Conservation (phyloP, 768 basidiomycete genomes). For the Lactifluus volemus region DNA sequence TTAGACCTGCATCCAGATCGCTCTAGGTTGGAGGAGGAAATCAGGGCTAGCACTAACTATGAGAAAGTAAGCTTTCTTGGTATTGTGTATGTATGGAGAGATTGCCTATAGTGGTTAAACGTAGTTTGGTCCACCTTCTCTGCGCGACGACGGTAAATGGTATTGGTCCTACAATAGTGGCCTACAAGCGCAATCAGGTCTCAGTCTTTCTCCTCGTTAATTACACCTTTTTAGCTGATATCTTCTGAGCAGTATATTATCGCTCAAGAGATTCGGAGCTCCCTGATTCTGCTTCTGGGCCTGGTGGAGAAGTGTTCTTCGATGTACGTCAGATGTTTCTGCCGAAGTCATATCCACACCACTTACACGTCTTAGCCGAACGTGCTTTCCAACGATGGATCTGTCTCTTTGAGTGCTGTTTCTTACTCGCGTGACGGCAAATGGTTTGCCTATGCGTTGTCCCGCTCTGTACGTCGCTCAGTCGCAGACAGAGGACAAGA, state of each 20-base stretch:
- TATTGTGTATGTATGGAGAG: background rate
- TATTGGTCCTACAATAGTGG: slow-evolving; percentile 80
- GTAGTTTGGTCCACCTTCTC: slow-evolving; percentile 54
- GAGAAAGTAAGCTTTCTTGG: slow-evolving; percentile 14
- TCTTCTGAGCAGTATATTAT: slow-evolving; percentile 40
- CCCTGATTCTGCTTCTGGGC: slow-evolving; percentile 40
- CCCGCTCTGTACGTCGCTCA: slow-evolving; percentile 45
- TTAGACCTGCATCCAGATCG: slow-evolving; percentile 58
- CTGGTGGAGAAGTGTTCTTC: slow-evolving; percentile 66
- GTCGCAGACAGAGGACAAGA: background rate
- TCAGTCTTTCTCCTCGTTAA: background rate
- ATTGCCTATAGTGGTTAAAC: slow-evolving; percentile 1
- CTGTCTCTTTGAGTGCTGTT: slow-evolving; percentile 48
- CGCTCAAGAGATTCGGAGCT: slow-evolving; percentile 45
- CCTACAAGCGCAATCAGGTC: slow-evolving; percentile 55
- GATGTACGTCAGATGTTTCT: slow-evolving; percentile 40
- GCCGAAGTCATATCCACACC: background rate
- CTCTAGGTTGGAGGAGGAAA: slow-evolving; percentile 46
- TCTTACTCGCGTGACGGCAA: slow-evolving; percentile 59
- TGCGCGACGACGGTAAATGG: slow-evolving; percentile 62
- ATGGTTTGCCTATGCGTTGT: slow-evolving; percentile 71
- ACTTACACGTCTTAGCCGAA: slow-evolving; percentile 42
- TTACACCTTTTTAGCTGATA: background rate
- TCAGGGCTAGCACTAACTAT: slow-evolving; percentile 47
- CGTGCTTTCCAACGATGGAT: slow-evolving; percentile 62